These are phyloP conservation scores for Lipomyces sp. DNA, from an alignment of 805 yeast genomes.

Conservation along the genomic window DNA sequence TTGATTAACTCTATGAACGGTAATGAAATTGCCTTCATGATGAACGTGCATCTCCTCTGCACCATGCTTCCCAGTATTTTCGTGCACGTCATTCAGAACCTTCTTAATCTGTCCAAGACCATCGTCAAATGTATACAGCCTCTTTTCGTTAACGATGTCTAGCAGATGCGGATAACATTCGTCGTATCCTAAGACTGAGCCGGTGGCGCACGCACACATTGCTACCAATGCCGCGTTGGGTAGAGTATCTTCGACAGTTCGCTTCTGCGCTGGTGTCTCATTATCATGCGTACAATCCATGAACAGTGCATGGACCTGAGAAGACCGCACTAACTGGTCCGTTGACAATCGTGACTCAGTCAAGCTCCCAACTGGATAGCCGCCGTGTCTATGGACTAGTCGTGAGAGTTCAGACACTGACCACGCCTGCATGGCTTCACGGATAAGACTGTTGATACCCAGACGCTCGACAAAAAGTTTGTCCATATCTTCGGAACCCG, in stretches of 20 bases:
- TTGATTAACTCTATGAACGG: slow-evolving; percentile 84
- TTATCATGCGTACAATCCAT: slow-evolving; percentile 99
- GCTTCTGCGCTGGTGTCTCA: slow-evolving; percentile 82
- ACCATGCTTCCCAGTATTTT: slow-evolving; percentile 50
- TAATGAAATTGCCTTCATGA: slow-evolving; percentile 89
- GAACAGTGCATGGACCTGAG: slow-evolving; percentile 89
- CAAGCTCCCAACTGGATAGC: slow-evolving; percentile 91
- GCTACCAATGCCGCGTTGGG: slow-evolving; percentile 96
- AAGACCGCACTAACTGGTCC: slow-evolving; percentile 57
- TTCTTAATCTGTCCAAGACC: slow-evolving; percentile 81
- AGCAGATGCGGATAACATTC: slow-evolving; percentile 84
- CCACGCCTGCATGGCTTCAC: slow-evolving; percentile 98
- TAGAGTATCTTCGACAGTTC: slow-evolving; percentile 91
- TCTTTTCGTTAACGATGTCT: slow-evolving; percentile 76
- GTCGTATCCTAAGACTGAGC: slow-evolving; percentile 92
- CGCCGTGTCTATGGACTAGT: slow-evolving; percentile 89
- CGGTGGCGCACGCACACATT: slow-evolving; percentile 89
- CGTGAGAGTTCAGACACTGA: slow-evolving; percentile 83
- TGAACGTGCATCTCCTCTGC: slow-evolving; percentile 94
- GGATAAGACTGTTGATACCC: slow-evolving; percentile 83
- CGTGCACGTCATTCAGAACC: slow-evolving; percentile 46
- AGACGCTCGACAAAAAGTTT: slow-evolving; percentile 86
- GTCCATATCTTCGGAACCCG: slow-evolving; percentile 92
- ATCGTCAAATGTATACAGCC: slow-evolving; percentile 56
- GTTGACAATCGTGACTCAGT: slow-evolving; percentile 50